Base-by-base conservation (phyloP, 129 eudicot species). In the Arctium minus region DNA sequence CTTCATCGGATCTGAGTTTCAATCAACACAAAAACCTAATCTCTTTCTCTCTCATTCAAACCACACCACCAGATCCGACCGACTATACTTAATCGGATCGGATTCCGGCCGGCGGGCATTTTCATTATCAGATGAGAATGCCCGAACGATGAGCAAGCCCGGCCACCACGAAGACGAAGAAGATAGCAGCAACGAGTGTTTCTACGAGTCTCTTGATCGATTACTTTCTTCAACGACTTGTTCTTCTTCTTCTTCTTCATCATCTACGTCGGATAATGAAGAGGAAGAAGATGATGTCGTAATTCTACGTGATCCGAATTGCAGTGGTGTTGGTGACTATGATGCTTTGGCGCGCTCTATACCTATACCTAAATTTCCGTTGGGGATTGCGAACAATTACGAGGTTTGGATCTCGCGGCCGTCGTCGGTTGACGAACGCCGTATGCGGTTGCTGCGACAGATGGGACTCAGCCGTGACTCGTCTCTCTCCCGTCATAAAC, bases 351-450 rank as follows among this genome's bases (percentile, higher is more conserved):
- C 37, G 37, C 78, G 53, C 6, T 60, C 72, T 0, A 60, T 84
- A 15, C 87, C 84, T 46, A 44, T 82, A 56, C 91, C 92, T 68
- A 94, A 83, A 67, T 89, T 89, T 79, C 94, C 97, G 3, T 74
- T 73, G 82, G 91, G 89, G 33, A 77, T 87, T 42, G 85, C 87
- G 3, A 81, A 85, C 35, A 91, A 86, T 87, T 96, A 91, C 81
- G 99, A 91, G 81, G 86, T 93, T 48, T 96, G 99, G 99, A 89
- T 90, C 86, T 93, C 99, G 6, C 83, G 85, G 39, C 97, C 97
- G 29, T 82, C 91, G 5, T 93, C 99, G 3, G 89, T 96, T 3
- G 91, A 90, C 37, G 98, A 96, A 85, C 97, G 99, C 79, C 99
- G 99, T 15, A 36, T 88, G 72, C 93, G 97, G 46, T 88, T 96